Evolutionary conservation across 768 basidiomycete species (phyloP), one percentile per base, ranked within the genome.

Genomic region (Boletus sp.): DNA sequence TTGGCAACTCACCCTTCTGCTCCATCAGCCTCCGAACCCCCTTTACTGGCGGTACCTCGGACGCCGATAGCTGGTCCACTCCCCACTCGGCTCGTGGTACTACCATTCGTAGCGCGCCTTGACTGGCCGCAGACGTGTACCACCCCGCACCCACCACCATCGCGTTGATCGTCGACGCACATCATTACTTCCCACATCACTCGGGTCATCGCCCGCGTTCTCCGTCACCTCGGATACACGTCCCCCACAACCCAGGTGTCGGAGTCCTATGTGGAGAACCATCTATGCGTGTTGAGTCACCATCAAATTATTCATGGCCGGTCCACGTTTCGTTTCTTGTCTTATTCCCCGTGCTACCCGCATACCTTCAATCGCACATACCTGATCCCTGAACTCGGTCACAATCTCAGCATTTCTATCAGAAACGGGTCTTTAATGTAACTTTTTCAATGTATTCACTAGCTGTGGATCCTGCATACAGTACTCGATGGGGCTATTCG

Each of bases 11-110:
- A 48, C 38, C 37, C 50, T 21, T 54, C 5, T 56, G 17, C 53
- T 40, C 17, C 33, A 42, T 34, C 63, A 78, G 77, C 77, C 77
- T 53, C 77, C 77, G 19, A 78, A 78, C 42, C 34, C 57, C 34
- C 11, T 56, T n/a, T 78, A 74, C 62, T 78, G 77, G 77, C 74
- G 77, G 25, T 79, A 78, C 55, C 72, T 78, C 51, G 73, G 77
- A n/a, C 76, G 77, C 49, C 70, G 77, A 64, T 78, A 65, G 54
- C 21, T 7, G 7, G 3, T 7, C 27, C 38, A 1, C 13, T 14
- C 33, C 15, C 51, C 34, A 11, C 15, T n/a, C 43, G 23, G 43
- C 19, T 47, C 50, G 51, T 58, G 51, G 58, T 51, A 54, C 23
- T n/a, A 8, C 40, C 47, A 30, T 40, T 52, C 54, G 33, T 29